A percentile compares a stretch with the other conserved stretches of the same genome.
These are phyloP conservation scores for Rhizopogon roseolus DNA, from an alignment of 768 basidiomycete species.

Conservation along the genomic window DNA sequence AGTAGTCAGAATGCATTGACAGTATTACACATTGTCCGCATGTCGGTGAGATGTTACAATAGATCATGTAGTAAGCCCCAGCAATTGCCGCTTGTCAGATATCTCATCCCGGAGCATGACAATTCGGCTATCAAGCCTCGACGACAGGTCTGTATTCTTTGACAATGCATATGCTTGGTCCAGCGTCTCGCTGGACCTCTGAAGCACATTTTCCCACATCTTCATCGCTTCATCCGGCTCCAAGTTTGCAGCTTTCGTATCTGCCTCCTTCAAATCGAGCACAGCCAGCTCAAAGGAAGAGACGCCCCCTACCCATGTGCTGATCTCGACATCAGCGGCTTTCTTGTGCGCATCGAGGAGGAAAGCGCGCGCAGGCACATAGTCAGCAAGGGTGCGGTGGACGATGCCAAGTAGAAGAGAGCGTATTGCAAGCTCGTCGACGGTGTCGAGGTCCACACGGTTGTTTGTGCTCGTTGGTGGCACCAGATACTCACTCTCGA, in stretches of 20 bases:
- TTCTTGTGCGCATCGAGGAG: constrained; percentile 46
- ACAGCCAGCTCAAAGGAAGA: constrained; percentile 69
- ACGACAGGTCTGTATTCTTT: constrained; percentile 56
- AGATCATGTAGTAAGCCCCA: constrained; percentile 15
- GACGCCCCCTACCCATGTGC: constrained; percentile 65
- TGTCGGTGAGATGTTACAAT: neutral
- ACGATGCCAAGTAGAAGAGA: constrained; percentile 64
- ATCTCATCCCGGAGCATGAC: constrained; percentile 72
- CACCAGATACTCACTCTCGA: constrained; percentile 25
- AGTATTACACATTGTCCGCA: neutral
- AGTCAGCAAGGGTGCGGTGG: constrained; percentile 53
- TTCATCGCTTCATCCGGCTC: constrained; percentile 22
- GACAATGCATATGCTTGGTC: constrained; percentile 44
- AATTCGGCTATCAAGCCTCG: constrained; percentile 65
- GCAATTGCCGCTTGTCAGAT: constrained; percentile 49
- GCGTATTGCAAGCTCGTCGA: constrained; percentile 68
- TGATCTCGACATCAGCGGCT: constrained; percentile 38
- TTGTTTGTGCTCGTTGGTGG: neutral
- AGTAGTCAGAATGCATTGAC: too few species aligned
- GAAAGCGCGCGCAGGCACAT: constrained; percentile 38
- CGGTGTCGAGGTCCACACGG: constrained; percentile 49
- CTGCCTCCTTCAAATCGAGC: constrained; percentile 60
- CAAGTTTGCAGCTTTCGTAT: constrained; percentile 27
- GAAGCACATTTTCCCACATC: constrained; percentile 47
- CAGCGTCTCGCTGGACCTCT: constrained; percentile 43